Evolutionary conservation across 805 yeast species (phyloP).

Genomic region (Gaillardinia entomophila): DNA sequence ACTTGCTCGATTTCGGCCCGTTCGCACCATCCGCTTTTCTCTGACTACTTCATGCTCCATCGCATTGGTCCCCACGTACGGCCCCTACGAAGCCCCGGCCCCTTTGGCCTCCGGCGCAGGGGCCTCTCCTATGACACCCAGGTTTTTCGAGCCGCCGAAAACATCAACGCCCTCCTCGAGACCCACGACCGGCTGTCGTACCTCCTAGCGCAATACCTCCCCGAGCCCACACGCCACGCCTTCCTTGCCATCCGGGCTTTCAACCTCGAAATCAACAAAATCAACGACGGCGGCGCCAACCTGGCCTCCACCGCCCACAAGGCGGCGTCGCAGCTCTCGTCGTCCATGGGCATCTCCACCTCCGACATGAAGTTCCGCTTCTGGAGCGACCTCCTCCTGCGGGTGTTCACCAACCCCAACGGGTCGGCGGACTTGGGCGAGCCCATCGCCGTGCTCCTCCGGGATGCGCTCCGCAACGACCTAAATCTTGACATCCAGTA

Average conservation of each 20-base stretch:
- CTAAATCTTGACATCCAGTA: slow-evolving; percentile 47
- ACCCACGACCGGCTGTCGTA: slow-evolving; percentile 57
- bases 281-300: slow-evolving; percentile 26
- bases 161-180: slow-evolving; percentile 41
- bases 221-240: slow-evolving; percentile 55
- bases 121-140: slow-evolving; percentile 6
- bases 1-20: too few relatives aligned
- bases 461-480: slow-evolving; percentile 46
- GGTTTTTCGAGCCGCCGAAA: slow-evolving; percentile 31
- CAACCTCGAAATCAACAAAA: slow-evolving; percentile 56
- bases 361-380: slow-evolving; percentile 58
- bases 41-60: too few relatives aligned
- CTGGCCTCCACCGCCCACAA: slow-evolving; percentile 17
- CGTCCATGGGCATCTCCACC: slow-evolving; percentile 33
- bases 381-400: slow-evolving; percentile 62
- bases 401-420: slow-evolving; percentile 32
- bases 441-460: slow-evolving; percentile 58
- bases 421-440: slow-evolving; percentile 42
- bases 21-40: too few relatives aligned
- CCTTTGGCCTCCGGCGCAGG: too few relatives aligned
- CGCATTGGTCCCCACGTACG: too few relatives aligned
- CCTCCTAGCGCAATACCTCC: slow-evolving; percentile 63
- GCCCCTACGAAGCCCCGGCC: too few relatives aligned
- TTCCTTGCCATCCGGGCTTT: slow-evolving; percentile 62
- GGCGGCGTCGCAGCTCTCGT: slow-evolving; percentile 24